Evolutionary conservation across 805 yeast species (phyloP).

Genomic region (Scheffersomyces ergatensis): DNA sequence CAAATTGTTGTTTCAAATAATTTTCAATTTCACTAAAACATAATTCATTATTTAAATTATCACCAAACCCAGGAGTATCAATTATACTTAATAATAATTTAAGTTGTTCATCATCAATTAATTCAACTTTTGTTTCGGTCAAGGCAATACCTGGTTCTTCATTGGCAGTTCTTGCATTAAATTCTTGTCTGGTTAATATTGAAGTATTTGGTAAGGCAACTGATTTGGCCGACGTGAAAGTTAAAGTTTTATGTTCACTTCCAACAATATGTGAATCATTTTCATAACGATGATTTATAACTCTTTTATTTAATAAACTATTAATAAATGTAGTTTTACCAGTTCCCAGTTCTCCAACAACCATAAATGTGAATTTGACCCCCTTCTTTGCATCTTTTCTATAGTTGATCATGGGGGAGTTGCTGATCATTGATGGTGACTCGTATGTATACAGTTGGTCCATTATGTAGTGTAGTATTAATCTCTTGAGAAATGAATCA

Average conservation of each 20-base stretch:
- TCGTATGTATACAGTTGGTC: conserved; percentile 14
- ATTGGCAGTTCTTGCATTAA: conserved; percentile 58
- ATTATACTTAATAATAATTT: conserved; percentile 58
- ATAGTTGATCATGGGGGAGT: conserved; percentile 47
- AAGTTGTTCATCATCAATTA: conserved; percentile 57
- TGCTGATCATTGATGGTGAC: conserved; percentile 6
- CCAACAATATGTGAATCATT: conserved; percentile 11
- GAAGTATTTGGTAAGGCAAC: conserved; percentile 55
- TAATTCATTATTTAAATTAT: conserved; percentile 64
- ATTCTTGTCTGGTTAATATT: conserved; percentile 52
- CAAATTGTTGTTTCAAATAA: conserved; percentile 75
- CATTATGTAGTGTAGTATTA: too few relatives aligned
- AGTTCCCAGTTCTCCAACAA: conserved; percentile 71
- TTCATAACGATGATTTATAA: conserved; percentile 59
- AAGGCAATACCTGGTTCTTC: conserved; percentile 76
- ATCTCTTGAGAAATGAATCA: too few relatives aligned
- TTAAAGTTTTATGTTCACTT: conserved; percentile 47
- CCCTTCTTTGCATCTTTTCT: conserved; percentile 72
- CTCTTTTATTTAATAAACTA: conserved; percentile 58
- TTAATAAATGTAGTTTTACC: conserved; percentile 79
- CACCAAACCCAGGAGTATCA: conserved; percentile 79
- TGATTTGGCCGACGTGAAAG: conserved; percentile 57
- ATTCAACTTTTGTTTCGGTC: conserved; percentile 62
- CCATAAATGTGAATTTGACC: conserved; percentile 68
- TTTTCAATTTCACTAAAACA: conserved; percentile 66